These are phyloP conservation scores for Wickerhamomyces chambardii DNA, from an alignment of 805 yeast genomes.

Conservation along the genomic window DNA sequence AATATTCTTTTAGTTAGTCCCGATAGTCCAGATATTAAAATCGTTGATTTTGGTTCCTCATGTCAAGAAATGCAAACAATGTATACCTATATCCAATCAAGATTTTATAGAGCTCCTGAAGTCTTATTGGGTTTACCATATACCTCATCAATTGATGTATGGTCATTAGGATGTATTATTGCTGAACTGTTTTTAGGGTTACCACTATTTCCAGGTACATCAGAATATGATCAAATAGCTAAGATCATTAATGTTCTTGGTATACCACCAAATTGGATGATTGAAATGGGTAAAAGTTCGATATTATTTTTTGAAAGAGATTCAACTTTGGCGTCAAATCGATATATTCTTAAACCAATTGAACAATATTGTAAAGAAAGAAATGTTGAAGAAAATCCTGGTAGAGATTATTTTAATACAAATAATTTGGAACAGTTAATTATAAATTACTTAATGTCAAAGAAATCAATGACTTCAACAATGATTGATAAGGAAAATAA, in stretches of 20 bases:
- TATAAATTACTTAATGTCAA: conserved; percentile 62
- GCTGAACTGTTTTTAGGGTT: conserved; percentile 87
- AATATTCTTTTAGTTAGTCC: conserved; percentile 75
- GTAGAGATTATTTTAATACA: conserved; percentile 73
- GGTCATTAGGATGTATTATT: conserved; percentile 93
- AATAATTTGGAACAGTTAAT: conserved; percentile 64
- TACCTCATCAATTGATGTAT: conserved; percentile 89
- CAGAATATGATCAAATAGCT: conserved; percentile 84
- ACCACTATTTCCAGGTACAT: conserved; percentile 91
- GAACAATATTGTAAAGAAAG: conserved; percentile 45
- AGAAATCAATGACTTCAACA: conserved; percentile 36
- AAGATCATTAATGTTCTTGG: conserved; percentile 81
- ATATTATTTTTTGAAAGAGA: conserved; percentile 39
- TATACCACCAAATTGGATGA: conserved; percentile 91
- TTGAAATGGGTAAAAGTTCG: conserved; percentile 88
- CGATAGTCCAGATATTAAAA: conserved; percentile 63
- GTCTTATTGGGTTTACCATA: conserved; percentile 88
- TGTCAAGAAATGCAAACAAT: conserved; percentile 87
- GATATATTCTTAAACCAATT: conserved; percentile 22
- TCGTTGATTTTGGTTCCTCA: conserved; percentile 94
- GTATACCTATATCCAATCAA: conserved; percentile 85
- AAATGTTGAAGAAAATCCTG: conserved; percentile 59
- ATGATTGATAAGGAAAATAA: conserved; percentile 61
- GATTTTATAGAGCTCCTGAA: conserved; percentile 94
- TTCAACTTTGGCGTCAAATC: conserved; percentile 7